A percentile compares a stretch with the other conserved stretches of the same genome.
These are phyloP conservation scores for Solanum raphanifolium DNA, from an alignment of 257 asterid genomes.

Conservation along the genomic window DNA sequence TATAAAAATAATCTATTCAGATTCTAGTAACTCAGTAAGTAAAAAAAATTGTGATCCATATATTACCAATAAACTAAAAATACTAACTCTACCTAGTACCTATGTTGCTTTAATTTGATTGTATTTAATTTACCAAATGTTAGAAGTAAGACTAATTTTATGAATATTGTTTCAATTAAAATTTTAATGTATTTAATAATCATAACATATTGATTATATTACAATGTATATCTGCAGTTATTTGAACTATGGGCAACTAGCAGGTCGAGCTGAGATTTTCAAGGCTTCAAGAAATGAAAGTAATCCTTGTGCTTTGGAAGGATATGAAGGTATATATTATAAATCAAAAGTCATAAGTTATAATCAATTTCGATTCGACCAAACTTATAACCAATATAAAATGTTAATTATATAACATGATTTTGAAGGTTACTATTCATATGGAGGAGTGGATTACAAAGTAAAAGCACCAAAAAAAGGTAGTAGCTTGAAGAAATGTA, in stretches of 20 bases:
- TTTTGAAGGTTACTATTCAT: slow-evolving; percentile 21
- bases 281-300: slow-evolving; percentile 38
- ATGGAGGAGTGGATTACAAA: slow-evolving; percentile 16
- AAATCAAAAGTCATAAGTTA: no score
- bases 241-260: slow-evolving; percentile 52
- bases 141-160: neutral
- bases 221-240: slow-evolving; percentile 27
- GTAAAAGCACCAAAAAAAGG: slow-evolving; percentile 31
- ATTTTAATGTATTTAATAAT: neutral
- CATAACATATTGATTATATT: neutral
- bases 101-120: no score
- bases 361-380: no score
- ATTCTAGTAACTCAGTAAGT: no score
- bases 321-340: slow-evolving; percentile 38
- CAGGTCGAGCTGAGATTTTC: slow-evolving; percentile 43
- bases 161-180: neutral
- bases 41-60: no score
- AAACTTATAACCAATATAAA: no score
- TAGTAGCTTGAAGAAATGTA: slow-evolving; percentile 21
- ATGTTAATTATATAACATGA: neutral
- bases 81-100: no score
- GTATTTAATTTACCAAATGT: neutral
- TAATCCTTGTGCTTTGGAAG: slow-evolving; percentile 55
- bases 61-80: no score
- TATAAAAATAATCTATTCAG: no score